These are phyloP conservation scores for Umbelopsis isabellina DNA, from an alignment of 192 early-diverging fungal genomes.

Conservation along the genomic window DNA sequence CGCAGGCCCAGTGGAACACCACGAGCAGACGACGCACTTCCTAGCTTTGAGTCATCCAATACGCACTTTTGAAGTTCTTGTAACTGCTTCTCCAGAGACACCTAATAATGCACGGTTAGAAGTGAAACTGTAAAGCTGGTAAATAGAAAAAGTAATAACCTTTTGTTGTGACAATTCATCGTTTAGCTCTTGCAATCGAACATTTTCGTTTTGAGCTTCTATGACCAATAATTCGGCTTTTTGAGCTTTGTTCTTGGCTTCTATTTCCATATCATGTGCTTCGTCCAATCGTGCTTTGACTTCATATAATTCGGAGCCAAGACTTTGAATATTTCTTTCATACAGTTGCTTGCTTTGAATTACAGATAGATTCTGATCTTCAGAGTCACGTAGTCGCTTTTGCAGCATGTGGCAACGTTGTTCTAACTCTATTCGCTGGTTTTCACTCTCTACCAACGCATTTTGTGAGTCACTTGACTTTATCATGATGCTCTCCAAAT, in stretches of 20 bases:
- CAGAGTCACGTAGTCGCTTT: not conserved
- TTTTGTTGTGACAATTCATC: not conserved
- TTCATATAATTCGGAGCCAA: not conserved
- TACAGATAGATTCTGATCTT: not conserved
- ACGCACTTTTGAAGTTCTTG: conserved; percentile 4
- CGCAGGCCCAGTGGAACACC: not conserved
- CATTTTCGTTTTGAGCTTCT: conserved; percentile 8
- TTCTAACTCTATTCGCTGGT: not conserved
- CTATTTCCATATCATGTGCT: conserved; percentile 4
- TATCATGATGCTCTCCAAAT: not conserved
- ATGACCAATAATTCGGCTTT: conserved; percentile 4
- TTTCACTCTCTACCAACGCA: conserved; percentile 8
- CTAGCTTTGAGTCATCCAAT: not conserved
- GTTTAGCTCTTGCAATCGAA: not conserved
- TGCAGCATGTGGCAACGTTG: conserved; percentile 9
- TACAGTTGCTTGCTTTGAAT: not conserved
- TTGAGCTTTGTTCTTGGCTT: conserved; percentile 3
- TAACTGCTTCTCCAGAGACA: conserved; percentile 3
- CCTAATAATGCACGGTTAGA: not conserved
- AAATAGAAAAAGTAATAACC: not conserved
- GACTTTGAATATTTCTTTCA: not conserved
- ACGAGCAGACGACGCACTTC: not conserved
- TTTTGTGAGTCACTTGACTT: not conserved
- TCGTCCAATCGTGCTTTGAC: not conserved
- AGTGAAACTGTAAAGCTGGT: not conserved